A percentile compares a stretch with the other conserved stretches of the same genome.
These are phyloP conservation scores for Malassezia nana DNA, from an alignment of 1,284 basidiomycete genomes.

Conservation along the genomic window DNA sequence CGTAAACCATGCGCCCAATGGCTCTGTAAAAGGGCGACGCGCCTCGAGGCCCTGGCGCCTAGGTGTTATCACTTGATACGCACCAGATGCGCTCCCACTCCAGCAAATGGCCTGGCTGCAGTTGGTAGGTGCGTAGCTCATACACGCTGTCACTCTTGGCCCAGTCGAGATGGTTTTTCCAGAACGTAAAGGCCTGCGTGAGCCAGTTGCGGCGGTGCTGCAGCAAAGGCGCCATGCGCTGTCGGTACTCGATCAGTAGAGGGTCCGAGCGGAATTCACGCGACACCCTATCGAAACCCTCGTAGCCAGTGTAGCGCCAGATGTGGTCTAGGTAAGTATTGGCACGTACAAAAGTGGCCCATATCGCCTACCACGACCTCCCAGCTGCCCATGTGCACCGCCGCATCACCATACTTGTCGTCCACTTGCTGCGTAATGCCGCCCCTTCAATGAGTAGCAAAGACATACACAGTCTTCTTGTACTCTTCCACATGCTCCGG, in stretches of 20 bases:
- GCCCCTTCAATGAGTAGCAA: constrained; percentile 5
- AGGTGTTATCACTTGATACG: neutral
- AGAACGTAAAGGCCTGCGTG: constrained; percentile 45
- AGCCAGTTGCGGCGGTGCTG: constrained; percentile 37
- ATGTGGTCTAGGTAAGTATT: constrained; percentile 28
- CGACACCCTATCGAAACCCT: constrained; percentile 34
- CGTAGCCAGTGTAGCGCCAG: constrained; percentile 43
- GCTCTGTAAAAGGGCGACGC: constrained; percentile 37
- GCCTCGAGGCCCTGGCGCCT: constrained; percentile 40
- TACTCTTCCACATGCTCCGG: constrained; percentile 33
- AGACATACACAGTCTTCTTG: constrained; percentile 22
- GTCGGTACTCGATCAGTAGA: constrained; percentile 12
- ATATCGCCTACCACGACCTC: constrained; percentile 41
- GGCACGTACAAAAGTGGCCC: constrained; percentile 36
- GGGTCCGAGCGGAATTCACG: constrained; percentile 20
- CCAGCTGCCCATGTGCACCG: constrained; percentile 34
- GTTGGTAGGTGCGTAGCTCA: constrained; percentile 42
- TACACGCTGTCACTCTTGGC: constrained; percentile 27
- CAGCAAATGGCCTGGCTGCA: constrained; percentile 39
- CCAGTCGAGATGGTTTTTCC: constrained; percentile 28
- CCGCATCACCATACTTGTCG: constrained; percentile 19
- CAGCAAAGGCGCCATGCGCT: constrained; percentile 21
- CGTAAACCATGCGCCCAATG: constrained; percentile 44
- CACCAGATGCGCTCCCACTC: constrained; percentile 45
- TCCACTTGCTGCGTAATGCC: constrained; percentile 32